phyloP scores from a whole-genome alignment of 148 eudicot genomes.

The Hydrangea macrophylla region DNA sequence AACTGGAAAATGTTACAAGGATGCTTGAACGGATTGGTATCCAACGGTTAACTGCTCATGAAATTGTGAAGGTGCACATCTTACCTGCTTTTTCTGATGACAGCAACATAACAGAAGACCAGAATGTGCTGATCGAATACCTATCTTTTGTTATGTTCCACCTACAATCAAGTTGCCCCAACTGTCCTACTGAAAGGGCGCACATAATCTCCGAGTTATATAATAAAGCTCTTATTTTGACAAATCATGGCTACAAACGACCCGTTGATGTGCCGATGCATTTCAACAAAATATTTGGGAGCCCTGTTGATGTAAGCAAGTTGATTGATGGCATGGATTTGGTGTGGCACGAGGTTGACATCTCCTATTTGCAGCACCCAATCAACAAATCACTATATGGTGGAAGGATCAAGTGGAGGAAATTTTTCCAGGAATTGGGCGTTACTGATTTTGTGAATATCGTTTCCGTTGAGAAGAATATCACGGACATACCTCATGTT shows the following conservation, averaged over 20 bases:
- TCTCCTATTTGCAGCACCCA: conserved; percentile 58
- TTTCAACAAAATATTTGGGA: conserved; percentile 68
- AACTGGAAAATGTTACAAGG: conserved; percentile 42
- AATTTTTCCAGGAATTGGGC: conserved; percentile 74
- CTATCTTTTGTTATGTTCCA: conserved; percentile 76
- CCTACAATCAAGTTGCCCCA: conserved; percentile 67
- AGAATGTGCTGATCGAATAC: conserved; percentile 59
- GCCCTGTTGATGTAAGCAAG: conserved; percentile 51
- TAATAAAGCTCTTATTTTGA: conserved; percentile 60
- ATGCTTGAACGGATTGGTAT: conserved; percentile 79
- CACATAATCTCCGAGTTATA: conserved; percentile 55
- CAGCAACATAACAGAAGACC: conserved; percentile 21
- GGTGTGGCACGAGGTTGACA: conserved; percentile 76
- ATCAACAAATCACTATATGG: conserved; percentile 43
- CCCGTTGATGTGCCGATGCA: conserved; percentile 63
- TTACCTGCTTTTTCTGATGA: conserved; percentile 63
- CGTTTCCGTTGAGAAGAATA: conserved; percentile 46
- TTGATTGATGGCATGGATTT: conserved; percentile 50
- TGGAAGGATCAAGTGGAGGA: conserved; percentile 64
- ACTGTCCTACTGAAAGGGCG: conserved; percentile 60
- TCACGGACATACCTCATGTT: conserved; percentile 41
- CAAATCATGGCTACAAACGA: conserved; percentile 69
- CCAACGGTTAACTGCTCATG: conserved; percentile 77
- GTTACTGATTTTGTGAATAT: conserved; percentile 76
- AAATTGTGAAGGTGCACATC: conserved; percentile 70